These are phyloP conservation scores for Skeletonema marinoi DNA, from an alignment of 108 stramenopile genomes.

Conservation along the genomic window DNA sequence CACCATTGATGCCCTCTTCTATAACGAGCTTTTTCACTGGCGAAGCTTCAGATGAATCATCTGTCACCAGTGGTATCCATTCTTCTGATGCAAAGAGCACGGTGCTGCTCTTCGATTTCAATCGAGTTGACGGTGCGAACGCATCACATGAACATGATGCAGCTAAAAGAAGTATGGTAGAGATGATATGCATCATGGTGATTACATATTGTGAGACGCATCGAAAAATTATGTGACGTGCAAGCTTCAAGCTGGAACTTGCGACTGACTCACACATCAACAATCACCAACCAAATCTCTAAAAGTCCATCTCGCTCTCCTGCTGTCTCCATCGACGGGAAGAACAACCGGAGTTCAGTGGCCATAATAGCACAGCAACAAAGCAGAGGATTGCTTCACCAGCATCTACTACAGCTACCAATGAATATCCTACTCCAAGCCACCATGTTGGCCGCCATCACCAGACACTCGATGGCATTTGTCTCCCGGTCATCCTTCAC, in stretches of 20 bases:
- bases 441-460: conserved; percentile 29
- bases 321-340: too few relatives aligned
- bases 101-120: not conserved
- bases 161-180: not conserved
- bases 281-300: too few relatives aligned
- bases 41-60: not conserved
- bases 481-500: conserved; percentile 38
- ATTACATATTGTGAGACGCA: too few relatives aligned
- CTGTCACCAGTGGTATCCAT: conserved; percentile 31
- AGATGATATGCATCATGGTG: not conserved
- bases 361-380: not conserved
- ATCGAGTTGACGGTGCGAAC: not conserved
- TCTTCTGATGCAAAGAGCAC: conserved; percentile 8
- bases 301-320: too few relatives aligned
- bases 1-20: conserved; percentile 19
- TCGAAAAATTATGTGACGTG: too few relatives aligned
- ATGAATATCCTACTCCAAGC: conserved; percentile 27
- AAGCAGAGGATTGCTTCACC: not conserved
- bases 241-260: too few relatives aligned
- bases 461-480: conserved; percentile 26
- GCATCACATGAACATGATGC: conserved; percentile 3
- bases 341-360: too few relatives aligned
- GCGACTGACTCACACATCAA: too few relatives aligned
- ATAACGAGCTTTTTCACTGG: conserved; percentile 41
- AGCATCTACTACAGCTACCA: conserved; percentile 1